These are phyloP conservation scores for Sextonia rubra DNA, from an alignment of 164 flowering plant species.

Conservation along the genomic window DNA sequence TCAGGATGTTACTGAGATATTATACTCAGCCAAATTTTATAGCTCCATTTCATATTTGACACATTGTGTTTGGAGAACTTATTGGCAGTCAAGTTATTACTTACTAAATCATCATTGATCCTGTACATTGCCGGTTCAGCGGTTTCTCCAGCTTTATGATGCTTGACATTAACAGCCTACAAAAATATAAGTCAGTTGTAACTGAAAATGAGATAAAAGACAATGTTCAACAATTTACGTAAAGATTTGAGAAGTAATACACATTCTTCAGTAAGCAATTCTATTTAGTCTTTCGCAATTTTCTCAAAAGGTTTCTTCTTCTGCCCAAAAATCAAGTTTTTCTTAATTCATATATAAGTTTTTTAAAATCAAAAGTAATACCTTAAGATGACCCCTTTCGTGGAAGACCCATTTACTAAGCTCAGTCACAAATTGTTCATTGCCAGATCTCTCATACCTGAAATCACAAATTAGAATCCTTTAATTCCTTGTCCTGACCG, in stretches of 20 bases:
- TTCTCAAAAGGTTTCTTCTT: neutral
- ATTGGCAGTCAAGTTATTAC: neutral
- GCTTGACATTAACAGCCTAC: constrained; percentile 77
- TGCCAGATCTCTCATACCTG: constrained; percentile 90
- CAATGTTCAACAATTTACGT: neutral
- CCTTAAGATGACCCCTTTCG: constrained; percentile 98
- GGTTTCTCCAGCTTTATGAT: constrained; percentile 81
- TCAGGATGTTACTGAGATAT: neutral
- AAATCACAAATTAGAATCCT: constrained; percentile 13
- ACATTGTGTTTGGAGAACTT: neutral
- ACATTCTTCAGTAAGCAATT: neutral
- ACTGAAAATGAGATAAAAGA: neutral
- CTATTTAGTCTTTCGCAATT: neutral
- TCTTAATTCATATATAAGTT: neutral
- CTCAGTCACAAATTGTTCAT: constrained; percentile 89
- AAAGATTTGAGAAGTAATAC: no score
- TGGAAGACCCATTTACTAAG: constrained; percentile 99
- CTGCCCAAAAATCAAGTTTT: neutral
- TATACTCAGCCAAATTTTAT: neutral
- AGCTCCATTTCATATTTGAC: neutral
- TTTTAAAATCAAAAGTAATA: no score
- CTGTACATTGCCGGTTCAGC: constrained; percentile 86
- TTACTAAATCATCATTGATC: constrained; percentile 91
- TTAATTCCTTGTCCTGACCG: constrained; percentile 8
- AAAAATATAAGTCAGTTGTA: neutral